These are phyloP conservation scores for Talaromyces atroroseus DNA, from an alignment of 2,329 filamentous ascomycete genomes.

Conservation along the genomic window DNA sequence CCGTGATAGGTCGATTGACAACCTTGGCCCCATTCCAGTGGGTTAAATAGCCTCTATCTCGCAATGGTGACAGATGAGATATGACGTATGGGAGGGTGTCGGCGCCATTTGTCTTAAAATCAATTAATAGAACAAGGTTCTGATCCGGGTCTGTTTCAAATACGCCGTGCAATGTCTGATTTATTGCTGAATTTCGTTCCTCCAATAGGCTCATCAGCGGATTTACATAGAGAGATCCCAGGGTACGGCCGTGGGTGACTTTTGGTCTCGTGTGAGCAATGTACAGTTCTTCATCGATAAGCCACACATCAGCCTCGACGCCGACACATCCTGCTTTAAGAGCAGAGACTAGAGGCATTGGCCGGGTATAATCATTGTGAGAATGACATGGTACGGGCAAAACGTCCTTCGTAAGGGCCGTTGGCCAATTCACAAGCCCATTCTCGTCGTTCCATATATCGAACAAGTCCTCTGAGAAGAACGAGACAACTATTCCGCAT, in stretches of 20 bases:
- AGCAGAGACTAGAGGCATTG: conserved; percentile 35
- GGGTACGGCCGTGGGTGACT: conserved; percentile 34
- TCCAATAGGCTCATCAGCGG: conserved; percentile 58
- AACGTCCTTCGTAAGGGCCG: conserved; percentile 41
- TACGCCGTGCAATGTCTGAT: conserved; percentile 41
- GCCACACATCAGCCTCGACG: conserved; percentile 45
- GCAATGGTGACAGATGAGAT: conserved; percentile 36
- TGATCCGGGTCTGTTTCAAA: conserved; percentile 51
- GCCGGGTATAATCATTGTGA: conserved; percentile 42
- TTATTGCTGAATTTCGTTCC: conserved; percentile 42
- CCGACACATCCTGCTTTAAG: conserved; percentile 37
- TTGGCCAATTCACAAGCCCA: conserved; percentile 37
- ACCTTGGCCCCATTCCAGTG: conserved; percentile 37
- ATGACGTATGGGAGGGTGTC: conserved; percentile 23
- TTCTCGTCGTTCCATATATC: conserved; percentile 32
- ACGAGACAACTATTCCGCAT: conserved; percentile 33
- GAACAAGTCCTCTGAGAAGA: conserved; percentile 40
- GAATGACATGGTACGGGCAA: conserved; percentile 28
- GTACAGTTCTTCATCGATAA: conserved; percentile 48
- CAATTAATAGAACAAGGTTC: conserved; percentile 59
- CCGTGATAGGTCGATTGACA: conserved; percentile 38
- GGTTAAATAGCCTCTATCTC: conserved; percentile 39
- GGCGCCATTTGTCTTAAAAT: conserved; percentile 58
- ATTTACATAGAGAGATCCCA: conserved; percentile 55
- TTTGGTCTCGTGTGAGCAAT: conserved; percentile 57